Evolutionary conservation across 169 alveolate species (phyloP), one percentile per base, ranked within the genome.

Genomic region (Plasmodium berghei): DNA sequence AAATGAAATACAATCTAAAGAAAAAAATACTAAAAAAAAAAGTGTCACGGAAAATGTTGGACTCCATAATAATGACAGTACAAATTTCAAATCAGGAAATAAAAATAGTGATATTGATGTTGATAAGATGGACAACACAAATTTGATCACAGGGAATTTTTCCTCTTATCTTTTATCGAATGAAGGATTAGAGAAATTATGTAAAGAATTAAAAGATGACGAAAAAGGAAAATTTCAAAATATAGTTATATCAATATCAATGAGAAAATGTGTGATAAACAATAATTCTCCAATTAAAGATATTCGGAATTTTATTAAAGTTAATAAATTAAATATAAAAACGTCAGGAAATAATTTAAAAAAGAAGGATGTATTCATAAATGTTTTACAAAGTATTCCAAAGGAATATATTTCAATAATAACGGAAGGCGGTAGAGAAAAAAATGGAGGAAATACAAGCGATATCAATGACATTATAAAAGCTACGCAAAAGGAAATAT

Each of bases 321-420:
- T 71, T 52, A 94, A 94, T 71, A 91, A 93, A 18, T 86, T 94
- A 77, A 74, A 91, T n/a, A 90, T 94, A 26, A 94, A 94, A 85
- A 94, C 96, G 1, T 94, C 96, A 8, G 96, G 96, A 0, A 94
- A 94, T 54, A 93, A 94, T 16, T 28, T 94, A 22, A 85, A 73
- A 73, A 94, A 92, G 63, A 59, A 69, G 12, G 94, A 89, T 34
- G 86, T 94, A 16, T 92, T 90, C 71, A 92, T 92, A 45, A 90
- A 73, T 70, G 92, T 94, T 71, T 72, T 86, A 66, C 52, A 73
- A 28, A 91, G 58, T 49, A 90, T 94, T 16, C 96, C 96, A 48
- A 85, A 45, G 42, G 91, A 85, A 54, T 85, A 85, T 54, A 71
- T 85, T 45, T 48, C 75, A 73, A 46, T 85, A 70, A 61, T 5